These are phyloP conservation scores for Eimeria maxima DNA, from an alignment of 169 alveolate genomes.

Conservation along the genomic window DNA sequence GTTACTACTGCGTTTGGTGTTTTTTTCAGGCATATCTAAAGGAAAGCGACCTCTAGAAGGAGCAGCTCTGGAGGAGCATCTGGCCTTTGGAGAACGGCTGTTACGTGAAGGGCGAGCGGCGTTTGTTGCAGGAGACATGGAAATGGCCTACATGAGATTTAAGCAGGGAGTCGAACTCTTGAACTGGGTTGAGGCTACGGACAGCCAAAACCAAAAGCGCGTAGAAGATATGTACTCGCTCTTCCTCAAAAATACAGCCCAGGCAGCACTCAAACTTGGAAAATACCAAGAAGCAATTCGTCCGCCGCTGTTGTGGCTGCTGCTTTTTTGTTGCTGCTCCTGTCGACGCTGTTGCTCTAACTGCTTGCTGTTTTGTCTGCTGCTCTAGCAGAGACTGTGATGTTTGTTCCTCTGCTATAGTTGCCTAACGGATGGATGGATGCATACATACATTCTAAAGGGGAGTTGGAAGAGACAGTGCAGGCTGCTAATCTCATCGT, in stretches of 20 bases:
- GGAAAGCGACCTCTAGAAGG: slow-evolving; percentile 79
- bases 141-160: slow-evolving; percentile 56
- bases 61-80: slow-evolving; percentile 65
- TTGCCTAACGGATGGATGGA: not conserved
- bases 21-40: slow-evolving; percentile 61
- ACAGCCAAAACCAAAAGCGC: not conserved
- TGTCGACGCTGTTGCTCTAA: not conserved
- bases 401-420: not conserved
- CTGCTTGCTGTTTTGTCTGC: not conserved
- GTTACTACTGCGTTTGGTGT: not conserved
- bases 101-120: slow-evolving; percentile 75
- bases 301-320: slow-evolving; percentile 32
- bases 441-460: too few species aligned
- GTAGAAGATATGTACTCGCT: slow-evolving; percentile 54
- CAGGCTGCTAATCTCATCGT: not conserved
- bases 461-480: not conserved
- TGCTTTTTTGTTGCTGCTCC: not conserved
- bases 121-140: not conserved
- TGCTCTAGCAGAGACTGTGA: not conserved
- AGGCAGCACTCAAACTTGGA: slow-evolving; percentile 73
- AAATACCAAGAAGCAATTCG: slow-evolving; percentile 82
- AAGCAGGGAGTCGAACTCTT: slow-evolving; percentile 78
- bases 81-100: slow-evolving; percentile 72
- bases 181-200: slow-evolving; percentile 76
- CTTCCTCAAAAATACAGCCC: slow-evolving; percentile 77